A percentile compares a stretch with the other conserved stretches of the same genome.
These are phyloP conservation scores for Fusarium heterosporum DNA, from an alignment of 2,329 filamentous ascomycete genomes.

Conservation along the genomic window DNA sequence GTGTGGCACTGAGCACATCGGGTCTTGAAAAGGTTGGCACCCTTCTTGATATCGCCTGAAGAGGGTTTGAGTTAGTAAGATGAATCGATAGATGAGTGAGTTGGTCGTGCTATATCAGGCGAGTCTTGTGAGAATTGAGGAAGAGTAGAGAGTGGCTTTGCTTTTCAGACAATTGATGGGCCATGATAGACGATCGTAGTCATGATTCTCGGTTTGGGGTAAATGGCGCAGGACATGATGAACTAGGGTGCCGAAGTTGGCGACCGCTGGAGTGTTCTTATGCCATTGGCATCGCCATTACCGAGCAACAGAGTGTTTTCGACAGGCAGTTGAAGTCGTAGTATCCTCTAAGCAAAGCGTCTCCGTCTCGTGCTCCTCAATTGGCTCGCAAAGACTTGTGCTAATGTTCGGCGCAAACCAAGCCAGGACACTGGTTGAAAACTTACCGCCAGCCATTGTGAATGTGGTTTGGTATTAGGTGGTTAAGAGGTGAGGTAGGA, in stretches of 20 bases:
- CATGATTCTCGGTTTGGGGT: slow-evolving; percentile 32
- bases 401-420: slow-evolving; percentile 23
- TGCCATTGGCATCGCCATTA: background rate
- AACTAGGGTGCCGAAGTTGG: slow-evolving; percentile 15
- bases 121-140: background rate
- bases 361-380: slow-evolving; percentile 28
- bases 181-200: slow-evolving; percentile 28
- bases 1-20: slow-evolving; percentile 99
- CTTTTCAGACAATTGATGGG: slow-evolving; percentile 14
- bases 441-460: slow-evolving; percentile 63
- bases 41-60: slow-evolving; percentile 94
- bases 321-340: slow-evolving; percentile 11
- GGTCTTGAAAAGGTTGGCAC: slow-evolving; percentile 99
- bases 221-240: slow-evolving; percentile 52
- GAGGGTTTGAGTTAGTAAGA: background rate
- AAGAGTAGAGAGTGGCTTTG: slow-evolving; percentile 6
- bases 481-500: slow-evolving; percentile 35
- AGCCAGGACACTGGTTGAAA: background rate
- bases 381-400: slow-evolving; percentile 31
- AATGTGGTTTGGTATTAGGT: slow-evolving; percentile 32
- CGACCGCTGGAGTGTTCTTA: background rate
- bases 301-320: background rate
- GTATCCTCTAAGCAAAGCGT: slow-evolving; percentile 12
- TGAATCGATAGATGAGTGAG: slow-evolving; percentile 46
- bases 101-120: background rate